Base-by-base conservation (phyloP, 306 rosid species). In the Aeschynomene evenia region DNA sequence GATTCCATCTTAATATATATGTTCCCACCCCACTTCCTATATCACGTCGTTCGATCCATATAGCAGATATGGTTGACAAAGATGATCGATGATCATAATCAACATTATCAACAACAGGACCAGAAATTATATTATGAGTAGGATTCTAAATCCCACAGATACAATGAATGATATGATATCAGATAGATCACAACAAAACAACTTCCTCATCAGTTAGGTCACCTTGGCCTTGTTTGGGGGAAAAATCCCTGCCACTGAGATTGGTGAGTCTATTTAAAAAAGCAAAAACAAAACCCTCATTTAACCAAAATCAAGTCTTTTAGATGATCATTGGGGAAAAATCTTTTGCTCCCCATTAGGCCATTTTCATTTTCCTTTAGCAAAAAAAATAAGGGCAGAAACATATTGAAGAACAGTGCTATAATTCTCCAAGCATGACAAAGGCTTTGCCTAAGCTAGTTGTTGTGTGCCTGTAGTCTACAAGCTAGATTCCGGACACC, bases 271-370 rank as follows among this genome's bases (percentile, higher is more conserved):
- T 42, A 54, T 64, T n/a, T 58, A 64, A 46, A 64, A 37, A 37
- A 34, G 2, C 9, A 34, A 3, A 42, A 39, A n/a, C n/a, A n/a
- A n/a, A n/a, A n/a, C n/a, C 31, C 31, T 18, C 48, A 23, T 11
- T 29, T 43, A 34, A 51, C 43, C 51, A 51, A 43, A 68, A 55
- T 45, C 70, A 40, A 63, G 31, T 52, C 76, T 28, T n/a, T 63
- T 42, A 52, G 43, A 43, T 68, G 49, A 34, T 48, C 33, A 53
- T 19, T 5, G 11, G 48, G 31, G 53, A 4, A 23, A 36, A 62
- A 36, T 3, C 63, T 8, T 79, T 28, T 60, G 11, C 19, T 74
- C 50, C 78, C 80, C 77, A 59, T 61, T n/a, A n/a, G n/a, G n/a
- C n/a, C n/a, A n/a, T n/a, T n/a, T 33, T 68, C 73, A 66, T 45